Percentiles rank a stretch among this genome's conserved stretches.
phyloP scores from a whole-genome alignment of 106 monocot species.

The Posidonia australis region DNA sequence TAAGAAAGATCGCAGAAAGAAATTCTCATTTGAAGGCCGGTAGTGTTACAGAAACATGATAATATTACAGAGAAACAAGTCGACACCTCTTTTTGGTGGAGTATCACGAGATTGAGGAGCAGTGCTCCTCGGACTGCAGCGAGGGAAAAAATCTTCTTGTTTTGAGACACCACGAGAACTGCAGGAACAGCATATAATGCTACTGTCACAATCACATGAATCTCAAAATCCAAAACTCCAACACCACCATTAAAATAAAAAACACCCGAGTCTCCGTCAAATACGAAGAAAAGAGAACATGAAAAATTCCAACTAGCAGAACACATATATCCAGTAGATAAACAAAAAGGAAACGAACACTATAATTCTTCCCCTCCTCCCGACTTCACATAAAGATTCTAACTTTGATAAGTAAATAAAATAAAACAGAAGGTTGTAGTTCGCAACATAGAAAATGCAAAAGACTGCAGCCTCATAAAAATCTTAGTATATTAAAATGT shows the following conservation, averaged over 20 bases:
- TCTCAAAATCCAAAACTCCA: not conserved
- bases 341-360: no score
- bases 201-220: not conserved
- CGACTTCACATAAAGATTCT: no score
- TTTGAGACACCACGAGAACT: constrained; percentile 49
- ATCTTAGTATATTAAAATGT: not conserved
- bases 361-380: no score
- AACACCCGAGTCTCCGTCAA: no score
- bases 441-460: not conserved
- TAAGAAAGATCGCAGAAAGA: not conserved
- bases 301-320: no score
- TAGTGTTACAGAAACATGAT: not conserved
- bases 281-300: no score
- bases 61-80: no score
- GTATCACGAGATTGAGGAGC: constrained; percentile 84
- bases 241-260: no score
- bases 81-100: constrained; percentile 89
- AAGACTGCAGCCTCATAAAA: not conserved
- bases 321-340: no score
- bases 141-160: constrained; percentile 50
- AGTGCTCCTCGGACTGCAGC: constrained; percentile 55
- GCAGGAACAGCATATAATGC: constrained; percentile 7
- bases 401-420: no score
- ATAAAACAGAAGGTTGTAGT: no score
- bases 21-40: not conserved